Conservation (phyloP, 768 basidiomycete species). For the Auriscalpium vulgare region DNA sequence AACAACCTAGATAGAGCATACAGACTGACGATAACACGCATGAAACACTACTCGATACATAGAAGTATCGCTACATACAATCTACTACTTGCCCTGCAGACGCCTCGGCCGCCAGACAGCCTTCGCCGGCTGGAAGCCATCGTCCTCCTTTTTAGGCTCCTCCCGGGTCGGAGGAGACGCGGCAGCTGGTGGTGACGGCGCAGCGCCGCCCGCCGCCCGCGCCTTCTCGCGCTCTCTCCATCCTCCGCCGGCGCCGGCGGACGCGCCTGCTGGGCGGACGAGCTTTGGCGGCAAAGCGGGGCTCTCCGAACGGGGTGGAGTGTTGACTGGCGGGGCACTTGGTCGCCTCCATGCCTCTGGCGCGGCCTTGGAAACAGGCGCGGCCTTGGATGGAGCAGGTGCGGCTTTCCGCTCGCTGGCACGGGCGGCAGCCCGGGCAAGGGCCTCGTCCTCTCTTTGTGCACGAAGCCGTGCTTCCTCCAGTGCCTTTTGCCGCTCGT, state of each 20-base stretch:
- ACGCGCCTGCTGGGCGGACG: slow-evolving; percentile 3
- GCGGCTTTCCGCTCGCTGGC: slow-evolving; percentile 13
- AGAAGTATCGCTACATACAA: too few species aligned
- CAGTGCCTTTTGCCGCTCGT: slow-evolving; percentile 39
- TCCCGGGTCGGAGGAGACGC: slow-evolving; percentile 29
- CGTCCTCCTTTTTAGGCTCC: slow-evolving; percentile 37
- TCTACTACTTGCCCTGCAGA: slow-evolving; percentile 10
- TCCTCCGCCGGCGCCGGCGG: slow-evolving; percentile 30
- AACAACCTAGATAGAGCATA: too few species aligned
- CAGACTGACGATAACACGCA: neutral
- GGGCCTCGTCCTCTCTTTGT: slow-evolving; percentile 53
- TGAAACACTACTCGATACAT: neutral
- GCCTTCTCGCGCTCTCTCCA: slow-evolving; percentile 57
- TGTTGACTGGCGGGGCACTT: slow-evolving; percentile 15
- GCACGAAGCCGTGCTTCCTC: slow-evolving; percentile 53
- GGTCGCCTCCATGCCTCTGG: slow-evolving; percentile 20
- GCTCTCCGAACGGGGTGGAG: slow-evolving; percentile 47
- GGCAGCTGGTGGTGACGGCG: slow-evolving; percentile 24
- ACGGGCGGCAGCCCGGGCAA: slow-evolving; percentile 24
- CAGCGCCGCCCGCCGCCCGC: slow-evolving; percentile 29
- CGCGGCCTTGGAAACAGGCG: slow-evolving; percentile 21
- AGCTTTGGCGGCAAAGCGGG: slow-evolving; percentile 32
- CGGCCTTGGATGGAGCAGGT: slow-evolving; percentile 19
- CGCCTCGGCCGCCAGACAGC: slow-evolving; percentile 27
- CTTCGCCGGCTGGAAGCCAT: slow-evolving; percentile 66